Evolutionary conservation across 192 early-diverging fungal genomes (phyloP).

Genomic region (Dissophora ornata): DNA sequence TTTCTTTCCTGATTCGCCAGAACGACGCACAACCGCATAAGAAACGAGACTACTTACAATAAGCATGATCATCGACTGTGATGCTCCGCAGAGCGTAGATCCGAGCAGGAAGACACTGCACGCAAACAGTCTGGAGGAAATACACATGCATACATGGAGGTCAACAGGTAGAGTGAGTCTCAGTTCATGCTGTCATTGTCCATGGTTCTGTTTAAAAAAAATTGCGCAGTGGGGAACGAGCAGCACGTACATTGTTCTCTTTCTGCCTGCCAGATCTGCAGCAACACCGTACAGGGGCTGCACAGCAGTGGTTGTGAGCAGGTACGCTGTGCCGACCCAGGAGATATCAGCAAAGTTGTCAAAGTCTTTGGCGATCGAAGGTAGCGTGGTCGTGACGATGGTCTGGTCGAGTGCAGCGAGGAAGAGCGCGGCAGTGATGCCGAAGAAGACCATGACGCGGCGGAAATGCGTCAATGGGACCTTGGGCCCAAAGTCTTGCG

Average conservation of each 20-base stretch:
- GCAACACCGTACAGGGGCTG: slow-evolving; percentile 47
- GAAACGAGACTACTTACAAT: slow-evolving; percentile 51
- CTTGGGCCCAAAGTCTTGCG: slow-evolving; percentile 48
- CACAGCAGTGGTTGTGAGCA: slow-evolving; percentile 61
- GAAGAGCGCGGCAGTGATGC: slow-evolving; percentile 60
- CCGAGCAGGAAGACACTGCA: slow-evolving; percentile 72
- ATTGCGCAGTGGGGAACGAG: neutral
- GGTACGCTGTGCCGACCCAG: slow-evolving; percentile 82
- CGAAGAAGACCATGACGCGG: slow-evolving; percentile 33
- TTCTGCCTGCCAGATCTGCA: slow-evolving; percentile 32
- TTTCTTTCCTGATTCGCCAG: neutral
- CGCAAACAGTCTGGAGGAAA: slow-evolving; percentile 32
- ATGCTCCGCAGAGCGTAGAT: slow-evolving; percentile 73
- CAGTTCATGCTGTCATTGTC: too few relatives aligned
- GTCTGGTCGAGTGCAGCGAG: slow-evolving; percentile 67
- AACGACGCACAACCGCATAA: neutral
- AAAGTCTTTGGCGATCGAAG: slow-evolving; percentile 65
- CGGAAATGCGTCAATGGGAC: slow-evolving; percentile 23
- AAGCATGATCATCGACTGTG: slow-evolving; percentile 62
- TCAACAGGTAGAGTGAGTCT: too few relatives aligned
- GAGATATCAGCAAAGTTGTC: slow-evolving; percentile 69
- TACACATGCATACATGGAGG: too few relatives aligned
- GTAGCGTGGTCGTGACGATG: slow-evolving; percentile 69
- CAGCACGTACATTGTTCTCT: slow-evolving; percentile 37
- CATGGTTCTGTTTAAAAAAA: neutral